These are phyloP conservation scores for Solanum clarkiae DNA, from an alignment of 257 asterid species.

Conservation along the genomic window DNA sequence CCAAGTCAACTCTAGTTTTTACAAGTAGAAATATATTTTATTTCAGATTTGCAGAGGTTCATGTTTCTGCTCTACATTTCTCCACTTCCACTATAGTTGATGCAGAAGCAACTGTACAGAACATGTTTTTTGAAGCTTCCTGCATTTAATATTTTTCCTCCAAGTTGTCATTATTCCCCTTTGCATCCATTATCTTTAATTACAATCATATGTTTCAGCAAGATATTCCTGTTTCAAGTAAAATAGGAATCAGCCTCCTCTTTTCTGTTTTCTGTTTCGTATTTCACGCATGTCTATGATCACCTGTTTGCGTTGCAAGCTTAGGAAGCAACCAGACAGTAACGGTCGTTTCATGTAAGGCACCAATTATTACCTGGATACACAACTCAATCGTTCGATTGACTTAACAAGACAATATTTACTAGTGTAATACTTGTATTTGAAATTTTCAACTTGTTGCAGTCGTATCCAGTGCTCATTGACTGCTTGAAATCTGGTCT, in stretches of 20 bases:
- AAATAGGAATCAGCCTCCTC: background rate
- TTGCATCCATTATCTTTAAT: slow-evolving; percentile 13
- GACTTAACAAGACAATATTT: background rate
- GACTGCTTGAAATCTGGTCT: slow-evolving; percentile 77
- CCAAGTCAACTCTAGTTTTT: background rate
- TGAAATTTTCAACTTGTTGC: slow-evolving; percentile 12
- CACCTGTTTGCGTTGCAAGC: background rate
- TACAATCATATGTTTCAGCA: slow-evolving; percentile 18
- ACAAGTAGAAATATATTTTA: background rate
- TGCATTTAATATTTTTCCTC: background rate
- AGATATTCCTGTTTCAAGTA: slow-evolving; percentile 2
- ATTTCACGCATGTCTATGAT: background rate
- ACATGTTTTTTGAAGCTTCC: background rate
- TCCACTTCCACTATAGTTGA: background rate
- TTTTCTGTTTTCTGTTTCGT: background rate
- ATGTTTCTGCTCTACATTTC: background rate
- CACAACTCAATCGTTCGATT: too few relatives aligned
- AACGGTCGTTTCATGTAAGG: background rate
- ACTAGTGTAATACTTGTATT: background rate
- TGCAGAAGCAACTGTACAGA: background rate
- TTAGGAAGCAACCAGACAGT: background rate
- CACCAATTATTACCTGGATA: background rate
- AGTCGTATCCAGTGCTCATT: slow-evolving; percentile 75
- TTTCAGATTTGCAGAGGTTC: background rate
- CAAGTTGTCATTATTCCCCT: background rate